Conservation (phyloP, 2,329 filamentous ascomycete species). For the Metarhizium anisopliae region DNA sequence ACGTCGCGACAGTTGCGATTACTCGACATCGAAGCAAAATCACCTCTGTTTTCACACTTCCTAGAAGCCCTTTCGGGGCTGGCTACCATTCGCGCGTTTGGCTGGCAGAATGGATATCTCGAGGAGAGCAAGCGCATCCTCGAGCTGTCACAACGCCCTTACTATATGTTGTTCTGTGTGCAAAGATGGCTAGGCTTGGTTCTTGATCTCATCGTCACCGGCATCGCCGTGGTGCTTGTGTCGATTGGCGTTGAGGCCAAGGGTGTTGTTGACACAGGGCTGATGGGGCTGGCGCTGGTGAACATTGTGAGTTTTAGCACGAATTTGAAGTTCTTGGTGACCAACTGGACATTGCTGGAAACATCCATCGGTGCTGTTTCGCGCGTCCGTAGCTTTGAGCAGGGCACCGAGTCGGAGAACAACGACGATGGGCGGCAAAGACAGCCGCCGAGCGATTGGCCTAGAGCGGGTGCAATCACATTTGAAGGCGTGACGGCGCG, state of each 20-base stretch:
- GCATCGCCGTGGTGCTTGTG: constrained; percentile 36
- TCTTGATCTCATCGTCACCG: constrained; percentile 35
- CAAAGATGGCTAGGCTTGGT: constrained; percentile 40
- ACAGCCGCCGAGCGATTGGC: not conserved
- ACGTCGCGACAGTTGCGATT: constrained; percentile 22
- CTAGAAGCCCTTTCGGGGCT: constrained; percentile 14
- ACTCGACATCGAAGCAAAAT: constrained; percentile 19
- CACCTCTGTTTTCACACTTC: constrained; percentile 18
- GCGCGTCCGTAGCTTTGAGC: not conserved
- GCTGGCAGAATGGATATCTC: constrained; percentile 12
- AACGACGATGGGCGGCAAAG: not conserved
- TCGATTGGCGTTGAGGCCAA: constrained; percentile 19
- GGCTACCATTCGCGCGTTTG: constrained; percentile 23
- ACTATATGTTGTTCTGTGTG: constrained; percentile 35
- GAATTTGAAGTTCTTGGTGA: not conserved
- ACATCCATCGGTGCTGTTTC: constrained; percentile 1
- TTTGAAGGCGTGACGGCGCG: not conserved
- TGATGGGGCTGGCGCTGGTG: not conserved
- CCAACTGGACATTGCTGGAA: not conserved
- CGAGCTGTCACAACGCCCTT: constrained; percentile 20
- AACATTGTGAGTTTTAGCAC: not conserved
- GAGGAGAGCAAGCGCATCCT: constrained; percentile 17
- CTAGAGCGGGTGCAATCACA: not conserved
- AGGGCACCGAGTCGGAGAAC: not conserved
- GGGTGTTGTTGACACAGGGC: not conserved